phyloP scores from a whole-genome alignment of 2,329 filamentous ascomycete genomes.

The Phyllosticta citrichinensis region DNA sequence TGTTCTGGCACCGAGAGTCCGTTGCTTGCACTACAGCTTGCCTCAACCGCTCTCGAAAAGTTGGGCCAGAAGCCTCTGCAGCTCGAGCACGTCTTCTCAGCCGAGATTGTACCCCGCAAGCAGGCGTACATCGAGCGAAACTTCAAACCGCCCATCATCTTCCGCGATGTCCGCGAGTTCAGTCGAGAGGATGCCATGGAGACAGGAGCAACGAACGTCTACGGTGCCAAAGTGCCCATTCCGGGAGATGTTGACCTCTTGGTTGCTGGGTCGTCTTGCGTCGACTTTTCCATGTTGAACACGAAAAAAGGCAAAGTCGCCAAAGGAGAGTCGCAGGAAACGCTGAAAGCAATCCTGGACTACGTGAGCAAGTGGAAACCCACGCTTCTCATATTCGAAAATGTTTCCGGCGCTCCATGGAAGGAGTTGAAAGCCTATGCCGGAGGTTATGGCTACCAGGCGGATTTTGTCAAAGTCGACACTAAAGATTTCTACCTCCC shows the following conservation, averaged over 20 bases:
- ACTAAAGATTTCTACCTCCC: conserved; percentile 66
- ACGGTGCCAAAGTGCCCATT: conserved; percentile 49
- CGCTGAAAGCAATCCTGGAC: conserved; percentile 50
- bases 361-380: conserved; percentile 50
- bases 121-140: conserved; percentile 40
- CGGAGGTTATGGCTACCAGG: conserved; percentile 44
- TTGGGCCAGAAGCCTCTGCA: conserved; percentile 11
- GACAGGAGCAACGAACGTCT: conserved; percentile 46
- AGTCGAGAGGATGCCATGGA: conserved; percentile 40
- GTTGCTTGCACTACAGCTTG: conserved; percentile 52
- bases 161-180: conserved; percentile 36
- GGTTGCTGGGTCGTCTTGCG: conserved; percentile 64
- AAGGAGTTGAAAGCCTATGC: conserved; percentile 25
- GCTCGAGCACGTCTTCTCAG: conserved; percentile 34
- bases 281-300: conserved; percentile 63
- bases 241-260: conserved; percentile 53
- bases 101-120: conserved; percentile 37
- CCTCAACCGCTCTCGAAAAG: conserved; percentile 29
- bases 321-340: conserved; percentile 55
- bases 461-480: conserved; percentile 44
- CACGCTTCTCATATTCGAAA: conserved; percentile 60
- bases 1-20: conserved; percentile 73
- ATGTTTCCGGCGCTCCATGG: conserved; percentile 56
- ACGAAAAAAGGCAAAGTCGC: conserved; percentile 38
- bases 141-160: conserved; percentile 32